Evolutionary conservation across 768 basidiomycete species (phyloP).

Genomic region (Mycena crocata): DNA sequence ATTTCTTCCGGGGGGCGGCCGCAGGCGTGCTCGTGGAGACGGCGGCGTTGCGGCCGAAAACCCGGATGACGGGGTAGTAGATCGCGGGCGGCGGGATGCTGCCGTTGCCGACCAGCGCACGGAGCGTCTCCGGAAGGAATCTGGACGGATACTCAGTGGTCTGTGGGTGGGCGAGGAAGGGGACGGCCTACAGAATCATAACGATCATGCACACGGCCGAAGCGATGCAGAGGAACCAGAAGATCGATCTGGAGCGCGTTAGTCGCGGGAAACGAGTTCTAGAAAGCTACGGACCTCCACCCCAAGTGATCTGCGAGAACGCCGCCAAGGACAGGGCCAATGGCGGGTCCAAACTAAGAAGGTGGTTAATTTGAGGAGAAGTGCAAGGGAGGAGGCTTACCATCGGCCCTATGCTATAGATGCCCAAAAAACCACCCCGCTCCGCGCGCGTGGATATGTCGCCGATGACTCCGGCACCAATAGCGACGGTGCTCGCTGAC

Average conservation of each 20-base stretch:
- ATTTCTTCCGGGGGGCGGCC: constrained; percentile 43
- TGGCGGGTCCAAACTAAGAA: constrained; percentile 66
- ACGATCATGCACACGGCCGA: constrained; percentile 57
- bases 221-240: constrained; percentile 70
- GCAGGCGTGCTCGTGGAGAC: constrained; percentile 39
- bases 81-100: constrained; percentile 57
- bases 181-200: constrained; percentile 62
- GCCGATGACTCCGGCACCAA: constrained; percentile 79
- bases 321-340: constrained; percentile 75
- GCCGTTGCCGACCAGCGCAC: constrained; percentile 65
- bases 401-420: constrained; percentile 73
- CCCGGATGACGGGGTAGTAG: constrained; percentile 67
- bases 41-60: constrained; percentile 47
- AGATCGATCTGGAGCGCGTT: constrained; percentile 57
- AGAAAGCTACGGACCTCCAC: constrained; percentile 62
- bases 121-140: constrained; percentile 65
- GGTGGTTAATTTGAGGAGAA: constrained; percentile 17
- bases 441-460: constrained; percentile 83
- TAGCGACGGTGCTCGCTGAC: constrained; percentile 80
- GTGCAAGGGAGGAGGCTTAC: constrained; percentile 43
- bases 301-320: constrained; percentile 68
- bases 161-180: too few species aligned
- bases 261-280: neutral
- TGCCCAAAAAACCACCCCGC: constrained; percentile 78
- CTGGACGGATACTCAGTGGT: constrained; percentile 46